These are phyloP conservation scores for Aspergillus novoparasiticus DNA, from an alignment of 2,329 filamentous ascomycete species.

Conservation along the genomic window DNA sequence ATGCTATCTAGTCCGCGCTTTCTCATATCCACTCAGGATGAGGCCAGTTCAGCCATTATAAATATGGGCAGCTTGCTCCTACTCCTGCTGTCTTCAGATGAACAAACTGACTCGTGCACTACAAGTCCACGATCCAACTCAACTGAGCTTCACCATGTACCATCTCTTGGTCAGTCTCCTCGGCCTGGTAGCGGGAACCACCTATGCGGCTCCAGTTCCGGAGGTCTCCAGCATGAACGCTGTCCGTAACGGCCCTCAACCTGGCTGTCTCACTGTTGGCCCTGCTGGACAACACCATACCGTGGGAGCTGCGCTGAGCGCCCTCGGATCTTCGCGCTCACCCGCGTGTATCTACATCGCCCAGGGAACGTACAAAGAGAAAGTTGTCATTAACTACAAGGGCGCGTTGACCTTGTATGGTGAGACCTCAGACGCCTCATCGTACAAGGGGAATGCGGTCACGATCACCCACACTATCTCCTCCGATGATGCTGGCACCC, in stretches of 20 bases:
- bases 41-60: neutral
- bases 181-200: neutral
- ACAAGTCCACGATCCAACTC: neutral
- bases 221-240: neutral
- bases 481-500: conserved; percentile 30
- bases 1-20: neutral
- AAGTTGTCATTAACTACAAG: neutral
- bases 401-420: conserved; percentile 33
- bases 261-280: neutral
- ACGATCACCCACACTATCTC: conserved; percentile 36
- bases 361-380: neutral
- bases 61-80: neutral
- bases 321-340: neutral
- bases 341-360: neutral
- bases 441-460: conserved; percentile 35
- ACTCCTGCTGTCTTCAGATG: neutral
- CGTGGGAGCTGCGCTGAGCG: neutral
- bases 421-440: conserved; percentile 29
- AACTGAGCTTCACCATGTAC: neutral
- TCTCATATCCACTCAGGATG: neutral
- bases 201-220: neutral
- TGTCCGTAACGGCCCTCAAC: neutral
- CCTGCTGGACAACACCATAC: neutral
- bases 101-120: neutral
- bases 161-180: neutral